Conservation (phyloP, 306 rosid genomes). For the Cicer judaicum region DNA sequence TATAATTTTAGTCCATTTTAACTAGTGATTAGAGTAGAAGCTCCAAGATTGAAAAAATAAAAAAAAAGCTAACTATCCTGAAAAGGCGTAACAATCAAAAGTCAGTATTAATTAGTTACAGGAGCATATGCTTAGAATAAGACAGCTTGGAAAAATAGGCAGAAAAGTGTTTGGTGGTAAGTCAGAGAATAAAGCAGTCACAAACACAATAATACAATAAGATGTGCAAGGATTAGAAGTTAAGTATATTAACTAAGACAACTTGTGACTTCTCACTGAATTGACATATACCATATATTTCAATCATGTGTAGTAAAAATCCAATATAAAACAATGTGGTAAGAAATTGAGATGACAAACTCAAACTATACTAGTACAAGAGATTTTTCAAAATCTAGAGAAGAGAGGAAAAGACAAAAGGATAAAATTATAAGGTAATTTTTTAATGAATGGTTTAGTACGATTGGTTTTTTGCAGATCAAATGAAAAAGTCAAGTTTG, state of each 20-base stretch:
- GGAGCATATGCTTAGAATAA: slow-evolving; percentile 19
- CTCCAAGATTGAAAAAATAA: background rate
- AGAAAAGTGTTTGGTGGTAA: slow-evolving; percentile 2
- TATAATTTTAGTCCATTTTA: slow-evolving; percentile 5
- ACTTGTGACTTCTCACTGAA: slow-evolving; percentile 16
- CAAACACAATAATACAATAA: slow-evolving; percentile 26
- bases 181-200: slow-evolving; percentile 34
- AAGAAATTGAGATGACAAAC: slow-evolving; percentile 33
- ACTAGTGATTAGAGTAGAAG: background rate
- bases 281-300: slow-evolving; percentile 31
- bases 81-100: background rate
- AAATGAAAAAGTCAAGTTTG: slow-evolving; percentile 27
- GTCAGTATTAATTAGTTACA: slow-evolving; percentile 5
- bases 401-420: slow-evolving; percentile 20
- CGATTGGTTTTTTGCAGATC: background rate
- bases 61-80: background rate
- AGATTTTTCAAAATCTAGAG: slow-evolving; percentile 13
- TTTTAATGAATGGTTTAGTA: background rate
- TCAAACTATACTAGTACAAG: slow-evolving; percentile 31
- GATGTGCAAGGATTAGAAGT: slow-evolving; percentile 26
- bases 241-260: slow-evolving; percentile 19
- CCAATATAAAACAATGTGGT: background rate
- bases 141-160: slow-evolving; percentile 28
- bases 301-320: slow-evolving; percentile 21
- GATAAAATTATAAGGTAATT: background rate